A percentile compares a stretch with the other conserved stretches of the same genome.
Evolutionary conservation across 805 yeast genomes (phyloP).

Genomic region (Yarrowia sp.): DNA sequence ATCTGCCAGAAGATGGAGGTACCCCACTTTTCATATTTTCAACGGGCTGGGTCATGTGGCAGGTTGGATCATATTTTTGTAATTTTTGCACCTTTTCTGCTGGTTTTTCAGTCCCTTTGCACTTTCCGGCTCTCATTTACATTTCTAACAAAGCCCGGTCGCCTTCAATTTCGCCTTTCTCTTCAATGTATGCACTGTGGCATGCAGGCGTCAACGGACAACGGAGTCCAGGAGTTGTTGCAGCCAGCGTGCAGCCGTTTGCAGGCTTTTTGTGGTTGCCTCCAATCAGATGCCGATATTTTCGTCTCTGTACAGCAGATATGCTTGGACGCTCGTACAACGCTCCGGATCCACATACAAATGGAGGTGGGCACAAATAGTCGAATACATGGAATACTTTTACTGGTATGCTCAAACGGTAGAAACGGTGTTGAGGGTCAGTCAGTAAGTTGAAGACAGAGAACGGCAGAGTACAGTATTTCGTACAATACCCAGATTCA

Average conservation of each 20-base stretch:
- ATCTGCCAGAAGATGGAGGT: background rate
- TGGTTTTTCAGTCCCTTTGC: too few relatives aligned
- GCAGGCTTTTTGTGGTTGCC: constrained; percentile 7
- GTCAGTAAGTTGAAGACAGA: too few relatives aligned
- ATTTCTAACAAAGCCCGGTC: too few relatives aligned
- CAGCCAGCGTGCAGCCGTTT: too few relatives aligned
- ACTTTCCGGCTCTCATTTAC: too few relatives aligned
- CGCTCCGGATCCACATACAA: constrained; percentile 10
- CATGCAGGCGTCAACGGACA: constrained; percentile 8
- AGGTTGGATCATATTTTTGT: background rate
- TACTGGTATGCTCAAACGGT: constrained; percentile 23
- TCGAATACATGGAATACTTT: too few relatives aligned
- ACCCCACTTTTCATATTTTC: constrained; percentile 12
- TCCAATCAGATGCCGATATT: constrained; percentile 24
- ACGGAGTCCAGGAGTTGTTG: background rate
- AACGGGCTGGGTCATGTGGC: constrained; percentile 19
- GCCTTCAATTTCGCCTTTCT: background rate
- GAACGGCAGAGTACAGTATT: too few relatives aligned
- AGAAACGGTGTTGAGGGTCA: too few relatives aligned
- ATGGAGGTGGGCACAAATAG: background rate
- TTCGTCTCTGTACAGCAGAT: background rate
- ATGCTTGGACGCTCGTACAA: constrained; percentile 5
- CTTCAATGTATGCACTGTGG: constrained; percentile 21
- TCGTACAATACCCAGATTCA: too few relatives aligned
- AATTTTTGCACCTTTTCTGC: too few relatives aligned